Percentiles rank a stretch among this genome's conserved stretches.
phyloP scores from a whole-genome alignment of 495 filamentous ascomycete species.

The Chaetomidium leptoderma region DNA sequence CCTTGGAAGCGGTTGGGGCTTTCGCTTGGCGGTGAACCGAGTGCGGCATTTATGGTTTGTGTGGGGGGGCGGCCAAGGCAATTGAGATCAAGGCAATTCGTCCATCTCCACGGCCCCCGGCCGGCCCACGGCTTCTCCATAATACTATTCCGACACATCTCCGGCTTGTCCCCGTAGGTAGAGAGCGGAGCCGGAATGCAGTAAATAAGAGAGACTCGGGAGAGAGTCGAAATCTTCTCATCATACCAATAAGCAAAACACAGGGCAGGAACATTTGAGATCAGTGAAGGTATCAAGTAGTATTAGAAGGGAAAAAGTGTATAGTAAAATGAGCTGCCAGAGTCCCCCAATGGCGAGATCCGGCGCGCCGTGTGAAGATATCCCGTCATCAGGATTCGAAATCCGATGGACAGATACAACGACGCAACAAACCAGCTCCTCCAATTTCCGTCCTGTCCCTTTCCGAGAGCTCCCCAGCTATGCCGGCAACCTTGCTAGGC shows the following conservation, averaged over 20 bases:
- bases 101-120: not conserved
- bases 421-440: not conserved
- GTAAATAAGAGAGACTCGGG: no score
- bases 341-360: constrained; percentile 18
- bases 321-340: constrained; percentile 16
- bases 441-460: not conserved
- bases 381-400: not conserved
- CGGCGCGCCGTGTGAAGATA: constrained; percentile 11
- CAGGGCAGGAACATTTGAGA: not conserved
- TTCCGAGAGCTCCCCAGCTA: not conserved
- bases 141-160: not conserved
- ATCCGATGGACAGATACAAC: constrained; percentile 2
- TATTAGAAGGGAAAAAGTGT: constrained; percentile 11
- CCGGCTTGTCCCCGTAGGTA: not conserved
- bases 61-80: not conserved
- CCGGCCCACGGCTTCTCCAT: not conserved
- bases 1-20: not conserved
- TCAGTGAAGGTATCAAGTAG: constrained; percentile 13
- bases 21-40: not conserved
- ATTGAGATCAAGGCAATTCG: no score
- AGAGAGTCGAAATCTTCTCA: not conserved
- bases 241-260: not conserved
- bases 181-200: no score
- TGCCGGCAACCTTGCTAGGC: not conserved
- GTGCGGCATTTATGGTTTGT: not conserved